Evolutionary conservation across 2,329 filamentous ascomycete genomes (phyloP).

Genomic region (Claviceps cyperi): DNA sequence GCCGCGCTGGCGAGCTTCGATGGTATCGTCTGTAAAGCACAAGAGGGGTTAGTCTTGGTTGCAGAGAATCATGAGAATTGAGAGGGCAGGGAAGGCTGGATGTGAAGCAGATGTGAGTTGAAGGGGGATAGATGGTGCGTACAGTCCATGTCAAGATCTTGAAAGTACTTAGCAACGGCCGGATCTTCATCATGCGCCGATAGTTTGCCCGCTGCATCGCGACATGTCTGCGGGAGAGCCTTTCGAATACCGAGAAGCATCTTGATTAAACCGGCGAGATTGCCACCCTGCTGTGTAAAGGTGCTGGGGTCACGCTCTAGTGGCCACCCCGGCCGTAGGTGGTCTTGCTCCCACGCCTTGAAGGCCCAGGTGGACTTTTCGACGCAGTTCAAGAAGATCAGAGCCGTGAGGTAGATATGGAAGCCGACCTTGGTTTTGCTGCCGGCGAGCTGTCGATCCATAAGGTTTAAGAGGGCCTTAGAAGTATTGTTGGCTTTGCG

Average conservation of each 20-base stretch:
- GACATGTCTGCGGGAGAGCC: conserved; percentile 38
- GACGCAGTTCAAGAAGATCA: conserved; percentile 50
- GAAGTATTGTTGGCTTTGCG: conserved; percentile 47
- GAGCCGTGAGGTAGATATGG: conserved; percentile 44
- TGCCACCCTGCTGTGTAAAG: conserved; percentile 45
- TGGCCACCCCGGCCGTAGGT: conserved; percentile 45
- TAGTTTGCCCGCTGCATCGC: conserved; percentile 33
- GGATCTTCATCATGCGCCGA: conserved; percentile 32
- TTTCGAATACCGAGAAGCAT: conserved; percentile 49
- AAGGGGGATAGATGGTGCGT: conserved; percentile 17
- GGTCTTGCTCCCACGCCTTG: conserved; percentile 51
- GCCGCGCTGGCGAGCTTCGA: conserved; percentile 31
- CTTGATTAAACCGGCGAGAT: conserved; percentile 42
- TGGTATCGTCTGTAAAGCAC: conserved; percentile 16
- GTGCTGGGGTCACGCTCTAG: conserved; percentile 39
- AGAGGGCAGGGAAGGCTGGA: background rate
- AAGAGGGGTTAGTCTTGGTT: too few species aligned
- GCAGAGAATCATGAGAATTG: background rate
- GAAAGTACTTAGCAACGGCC: conserved; percentile 36
- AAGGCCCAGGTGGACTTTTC: conserved; percentile 57
- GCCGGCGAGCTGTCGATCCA: conserved; percentile 47
- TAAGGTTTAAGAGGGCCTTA: conserved; percentile 41
- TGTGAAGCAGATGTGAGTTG: too few species aligned
- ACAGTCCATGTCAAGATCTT: conserved; percentile 43
- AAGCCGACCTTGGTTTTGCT: conserved; percentile 46